A percentile compares a stretch with the other conserved stretches of the same genome.
Evolutionary conservation across 139 green algal genomes (phyloP).

Genomic region (Edaphochlamys debaryana): DNA sequence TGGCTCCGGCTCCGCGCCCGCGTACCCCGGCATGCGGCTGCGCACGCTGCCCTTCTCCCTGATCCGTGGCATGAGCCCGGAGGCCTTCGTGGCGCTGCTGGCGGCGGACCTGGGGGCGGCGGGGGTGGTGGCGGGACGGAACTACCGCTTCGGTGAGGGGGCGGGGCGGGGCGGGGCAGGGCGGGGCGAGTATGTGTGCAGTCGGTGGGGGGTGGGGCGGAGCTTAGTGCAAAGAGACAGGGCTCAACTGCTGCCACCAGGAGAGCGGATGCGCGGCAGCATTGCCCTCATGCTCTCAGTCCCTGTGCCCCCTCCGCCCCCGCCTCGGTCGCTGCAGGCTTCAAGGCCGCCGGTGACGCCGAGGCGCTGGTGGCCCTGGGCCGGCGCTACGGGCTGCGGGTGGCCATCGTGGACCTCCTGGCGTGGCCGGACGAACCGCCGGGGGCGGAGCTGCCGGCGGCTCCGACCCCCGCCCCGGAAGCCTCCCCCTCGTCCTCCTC

Average conservation of each 20-base stretch:
- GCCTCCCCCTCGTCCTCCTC: too few species aligned
- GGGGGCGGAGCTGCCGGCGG: too few species aligned
- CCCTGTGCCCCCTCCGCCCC: too few species aligned
- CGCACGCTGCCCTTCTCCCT: slow-evolving; percentile 84
- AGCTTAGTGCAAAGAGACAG: too few species aligned
- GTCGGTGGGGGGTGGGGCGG: not conserved
- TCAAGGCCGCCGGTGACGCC: slow-evolving; percentile 79
- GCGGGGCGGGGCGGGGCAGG: not conserved
- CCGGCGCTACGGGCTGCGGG: slow-evolving; percentile 59
- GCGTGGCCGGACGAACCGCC: not conserved
- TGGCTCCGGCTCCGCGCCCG: not conserved
- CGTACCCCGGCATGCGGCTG: slow-evolving; percentile 60
- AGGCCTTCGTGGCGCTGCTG: slow-evolving; percentile 89
- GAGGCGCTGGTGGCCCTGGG: slow-evolving; percentile 66
- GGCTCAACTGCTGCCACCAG: too few species aligned
- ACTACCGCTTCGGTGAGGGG: slow-evolving; percentile 91
- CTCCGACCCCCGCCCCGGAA: too few species aligned
- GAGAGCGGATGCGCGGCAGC: too few species aligned
- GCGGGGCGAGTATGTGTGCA: not conserved
- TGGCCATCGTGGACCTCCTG: slow-evolving; percentile 69
- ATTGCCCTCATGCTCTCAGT: too few species aligned
- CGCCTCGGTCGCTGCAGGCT: too few species aligned
- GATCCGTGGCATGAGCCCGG: slow-evolving; percentile 78
- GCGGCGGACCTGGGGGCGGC: slow-evolving; percentile 74
- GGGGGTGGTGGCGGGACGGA: slow-evolving; percentile 88